phyloP scores from a whole-genome alignment of 139 green algal species.

The Chlorella vulgaris region DNA sequence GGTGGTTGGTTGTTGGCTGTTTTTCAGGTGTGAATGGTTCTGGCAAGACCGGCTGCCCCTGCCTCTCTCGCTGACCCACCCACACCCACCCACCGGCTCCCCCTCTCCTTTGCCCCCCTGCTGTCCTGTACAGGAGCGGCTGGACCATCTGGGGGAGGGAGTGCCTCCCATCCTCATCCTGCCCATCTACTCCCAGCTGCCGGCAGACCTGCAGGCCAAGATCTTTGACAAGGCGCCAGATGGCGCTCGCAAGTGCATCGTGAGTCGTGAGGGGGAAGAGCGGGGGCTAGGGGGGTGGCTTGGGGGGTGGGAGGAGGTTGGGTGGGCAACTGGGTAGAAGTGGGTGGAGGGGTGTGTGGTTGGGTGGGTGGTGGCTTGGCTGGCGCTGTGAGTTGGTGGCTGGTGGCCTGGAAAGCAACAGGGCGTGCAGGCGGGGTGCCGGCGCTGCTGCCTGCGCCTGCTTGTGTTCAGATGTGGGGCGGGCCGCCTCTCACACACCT shows the following conservation, averaged over 20 bases:
- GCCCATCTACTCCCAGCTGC: slow-evolving; percentile 96
- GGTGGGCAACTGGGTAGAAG: too few species aligned
- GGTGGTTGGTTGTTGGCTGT: too few species aligned
- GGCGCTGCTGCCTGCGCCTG: too few species aligned
- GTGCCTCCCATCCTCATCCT: slow-evolving; percentile 88
- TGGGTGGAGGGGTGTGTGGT: neutral
- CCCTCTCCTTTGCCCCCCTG: too few species aligned
- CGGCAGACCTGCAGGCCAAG: slow-evolving; percentile 90
- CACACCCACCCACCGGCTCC: neutral
- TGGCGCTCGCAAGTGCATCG: slow-evolving; percentile 89
- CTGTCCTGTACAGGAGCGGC: slow-evolving; percentile 74
- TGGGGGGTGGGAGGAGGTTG: too few species aligned
- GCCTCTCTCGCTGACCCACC: neutral
- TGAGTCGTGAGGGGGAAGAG: slow-evolving; percentile 40
- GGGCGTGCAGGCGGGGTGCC: too few species aligned
- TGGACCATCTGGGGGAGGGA: slow-evolving; percentile 76
- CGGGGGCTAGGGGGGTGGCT: neutral
- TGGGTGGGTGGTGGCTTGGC: too few species aligned
- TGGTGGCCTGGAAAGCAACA: too few species aligned
- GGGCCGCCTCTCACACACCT: too few species aligned
- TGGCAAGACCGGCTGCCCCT: neutral
- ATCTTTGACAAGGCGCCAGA: slow-evolving; percentile 95
- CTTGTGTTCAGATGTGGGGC: too few species aligned
- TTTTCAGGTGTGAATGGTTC: neutral
- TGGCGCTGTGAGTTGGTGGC: too few species aligned